Conservation (phyloP, 129 eudicot species). For the Saussurea involucrata region DNA sequence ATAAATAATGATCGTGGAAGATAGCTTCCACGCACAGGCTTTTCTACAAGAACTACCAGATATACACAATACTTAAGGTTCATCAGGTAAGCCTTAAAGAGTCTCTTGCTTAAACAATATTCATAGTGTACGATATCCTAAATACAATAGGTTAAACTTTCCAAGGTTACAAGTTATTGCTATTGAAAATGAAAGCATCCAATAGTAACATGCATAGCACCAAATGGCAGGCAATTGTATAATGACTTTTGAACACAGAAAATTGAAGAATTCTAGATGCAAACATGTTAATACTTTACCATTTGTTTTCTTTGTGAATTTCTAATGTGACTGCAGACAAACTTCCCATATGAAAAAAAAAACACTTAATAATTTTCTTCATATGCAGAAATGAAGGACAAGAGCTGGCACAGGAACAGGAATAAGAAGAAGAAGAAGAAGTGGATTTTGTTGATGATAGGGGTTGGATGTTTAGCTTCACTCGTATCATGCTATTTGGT, state of each 20-base stretch:
- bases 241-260: not conserved
- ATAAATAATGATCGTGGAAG: too few species aligned
- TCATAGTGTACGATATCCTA: not conserved
- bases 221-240: not conserved
- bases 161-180: not conserved
- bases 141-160: not conserved
- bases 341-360: not conserved
- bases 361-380: not conserved
- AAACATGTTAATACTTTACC: too few species aligned
- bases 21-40: too few species aligned
- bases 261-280: too few species aligned
- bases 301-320: too few species aligned
- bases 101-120: not conserved
- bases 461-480: not conserved
- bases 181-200: not conserved
- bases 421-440: not conserved
- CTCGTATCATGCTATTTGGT: slow-evolving; percentile 9
- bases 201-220: not conserved
- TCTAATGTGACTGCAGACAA: too few species aligned
- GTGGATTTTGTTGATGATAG: slow-evolving; percentile 16
- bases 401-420: too few species aligned
- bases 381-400: not conserved
- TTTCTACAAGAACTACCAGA: too few species aligned
- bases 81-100: too few species aligned
- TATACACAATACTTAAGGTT: too few species aligned